Percentiles rank a stretch among this genome's conserved stretches.
phyloP scores from a whole-genome alignment of 2,329 filamentous ascomycete genomes.

The Sphaceloma murrayae region DNA sequence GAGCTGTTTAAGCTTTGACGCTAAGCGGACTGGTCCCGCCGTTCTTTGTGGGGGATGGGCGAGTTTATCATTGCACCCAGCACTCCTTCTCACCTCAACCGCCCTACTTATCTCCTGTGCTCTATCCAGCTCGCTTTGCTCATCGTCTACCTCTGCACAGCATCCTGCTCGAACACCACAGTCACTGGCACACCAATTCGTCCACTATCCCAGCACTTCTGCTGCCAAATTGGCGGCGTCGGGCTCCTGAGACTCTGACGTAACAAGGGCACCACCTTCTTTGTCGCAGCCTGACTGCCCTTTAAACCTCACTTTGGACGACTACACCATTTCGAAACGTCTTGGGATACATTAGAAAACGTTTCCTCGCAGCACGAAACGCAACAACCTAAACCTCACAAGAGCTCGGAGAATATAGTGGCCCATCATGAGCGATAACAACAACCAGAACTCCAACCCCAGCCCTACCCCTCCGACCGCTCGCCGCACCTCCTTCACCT shows the following conservation, averaged over 20 bases:
- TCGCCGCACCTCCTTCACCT: constrained; percentile 40
- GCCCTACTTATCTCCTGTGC: not conserved
- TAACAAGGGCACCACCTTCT: constrained; percentile 12
- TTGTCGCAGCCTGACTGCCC: constrained; percentile 8
- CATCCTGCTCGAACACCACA: too few species aligned
- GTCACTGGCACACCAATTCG: not conserved
- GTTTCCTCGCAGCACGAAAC: too few species aligned
- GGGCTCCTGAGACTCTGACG: constrained; percentile 10
- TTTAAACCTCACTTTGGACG: too few species aligned
- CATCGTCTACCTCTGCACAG: too few species aligned
- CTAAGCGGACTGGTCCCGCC: constrained; percentile 1
- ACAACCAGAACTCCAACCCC: constrained; percentile 31
- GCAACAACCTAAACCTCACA: too few species aligned
- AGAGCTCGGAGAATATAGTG: not conserved
- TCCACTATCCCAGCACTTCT: not conserved
- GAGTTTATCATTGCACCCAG: not conserved
- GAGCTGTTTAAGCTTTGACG: constrained; percentile 8
- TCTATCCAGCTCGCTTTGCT: too few species aligned
- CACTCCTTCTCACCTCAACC: not conserved
- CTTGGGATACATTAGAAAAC: too few species aligned
- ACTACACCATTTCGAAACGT: not conserved
- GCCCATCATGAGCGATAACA: constrained; percentile 26
- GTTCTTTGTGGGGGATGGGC: not conserved
- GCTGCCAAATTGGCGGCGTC: constrained; percentile 7
- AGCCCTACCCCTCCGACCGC: constrained; percentile 30